phyloP scores from a whole-genome alignment of 805 yeast species.

The Yamadazyma endophytica region DNA sequence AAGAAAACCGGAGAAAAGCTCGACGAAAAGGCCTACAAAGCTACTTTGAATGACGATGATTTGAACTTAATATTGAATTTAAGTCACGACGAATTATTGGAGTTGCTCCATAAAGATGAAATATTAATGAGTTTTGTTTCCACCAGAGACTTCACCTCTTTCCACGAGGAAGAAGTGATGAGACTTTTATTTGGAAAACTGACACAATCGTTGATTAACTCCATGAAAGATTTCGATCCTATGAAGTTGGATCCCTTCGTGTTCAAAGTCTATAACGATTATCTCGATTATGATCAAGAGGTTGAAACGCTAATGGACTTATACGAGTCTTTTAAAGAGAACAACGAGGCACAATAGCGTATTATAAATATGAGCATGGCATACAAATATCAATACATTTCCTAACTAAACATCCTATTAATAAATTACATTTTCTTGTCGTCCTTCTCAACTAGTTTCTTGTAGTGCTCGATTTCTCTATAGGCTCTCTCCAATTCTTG shows the following conservation, averaged over 20 bases:
- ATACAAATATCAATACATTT: too few species aligned
- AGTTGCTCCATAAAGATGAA: conserved; percentile 22
- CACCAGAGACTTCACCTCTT: conserved; percentile 19
- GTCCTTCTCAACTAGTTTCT: conserved; percentile 30
- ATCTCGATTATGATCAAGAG: conserved; percentile 22
- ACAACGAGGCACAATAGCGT: conserved; percentile 1
- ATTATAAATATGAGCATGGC: background rate
- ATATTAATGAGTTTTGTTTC: conserved; percentile 21
- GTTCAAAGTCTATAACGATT: conserved; percentile 16
- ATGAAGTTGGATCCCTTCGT: conserved; percentile 26
- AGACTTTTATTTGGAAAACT: conserved; percentile 14
- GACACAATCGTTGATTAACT: conserved; percentile 11
- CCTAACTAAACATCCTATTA: background rate
- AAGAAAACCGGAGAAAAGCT: conserved; percentile 7
- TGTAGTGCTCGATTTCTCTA: conserved; percentile 85
- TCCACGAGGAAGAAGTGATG: conserved; percentile 27
- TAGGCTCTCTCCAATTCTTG: conserved; percentile 87
- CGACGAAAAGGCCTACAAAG: conserved; percentile 1
- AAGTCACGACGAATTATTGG: conserved; percentile 15
- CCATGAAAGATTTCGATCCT: conserved; percentile 25
- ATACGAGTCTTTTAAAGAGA: conserved; percentile 9
- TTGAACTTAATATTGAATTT: conserved; percentile 7
- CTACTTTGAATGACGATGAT: conserved; percentile 6
- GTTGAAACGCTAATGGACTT: conserved; percentile 18
- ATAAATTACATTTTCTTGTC: conserved; percentile 2